Percentiles rank a stretch among this genome's conserved stretches.
Evolutionary conservation across 306 rosid species (phyloP).

Genomic region (Trifolium repens): DNA sequence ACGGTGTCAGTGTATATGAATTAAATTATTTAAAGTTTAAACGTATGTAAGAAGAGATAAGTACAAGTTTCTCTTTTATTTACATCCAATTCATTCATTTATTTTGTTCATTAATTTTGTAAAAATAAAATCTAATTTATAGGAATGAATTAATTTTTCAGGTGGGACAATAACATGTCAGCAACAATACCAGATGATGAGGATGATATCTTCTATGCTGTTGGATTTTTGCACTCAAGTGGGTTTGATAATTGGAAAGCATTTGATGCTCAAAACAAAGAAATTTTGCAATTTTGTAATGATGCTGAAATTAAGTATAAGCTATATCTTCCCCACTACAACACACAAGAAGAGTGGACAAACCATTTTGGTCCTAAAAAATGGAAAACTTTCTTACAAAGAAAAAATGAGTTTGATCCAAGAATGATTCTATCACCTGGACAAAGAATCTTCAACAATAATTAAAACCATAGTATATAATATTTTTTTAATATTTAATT

Average conservation of each 20-base stretch:
- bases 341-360: constrained; percentile 64
- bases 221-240: constrained; percentile 73
- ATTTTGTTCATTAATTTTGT: background rate
- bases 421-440: constrained; percentile 83
- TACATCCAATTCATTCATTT: background rate
- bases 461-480: constrained; percentile 16
- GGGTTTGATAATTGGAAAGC: constrained; percentile 72
- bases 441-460: constrained; percentile 69
- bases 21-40: background rate
- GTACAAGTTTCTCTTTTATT: background rate
- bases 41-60: background rate
- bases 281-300: constrained; percentile 65
- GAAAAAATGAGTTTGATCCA: constrained; percentile 74
- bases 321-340: constrained; percentile 79
- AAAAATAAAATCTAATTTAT: background rate
- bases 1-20: background rate
- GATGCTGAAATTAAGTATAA: constrained; percentile 65
- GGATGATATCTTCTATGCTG: constrained; percentile 78
- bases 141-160: constrained; percentile 34
- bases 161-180: constrained; percentile 85
- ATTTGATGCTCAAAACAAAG: constrained; percentile 65
- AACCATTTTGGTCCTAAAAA: constrained; percentile 73
- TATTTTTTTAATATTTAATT: background rate
- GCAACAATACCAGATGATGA: constrained; percentile 82
- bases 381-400: constrained; percentile 64